These are phyloP conservation scores for Rhinocladiella mackenziei DNA, from an alignment of 2,329 filamentous ascomycete genomes.

Conservation along the genomic window DNA sequence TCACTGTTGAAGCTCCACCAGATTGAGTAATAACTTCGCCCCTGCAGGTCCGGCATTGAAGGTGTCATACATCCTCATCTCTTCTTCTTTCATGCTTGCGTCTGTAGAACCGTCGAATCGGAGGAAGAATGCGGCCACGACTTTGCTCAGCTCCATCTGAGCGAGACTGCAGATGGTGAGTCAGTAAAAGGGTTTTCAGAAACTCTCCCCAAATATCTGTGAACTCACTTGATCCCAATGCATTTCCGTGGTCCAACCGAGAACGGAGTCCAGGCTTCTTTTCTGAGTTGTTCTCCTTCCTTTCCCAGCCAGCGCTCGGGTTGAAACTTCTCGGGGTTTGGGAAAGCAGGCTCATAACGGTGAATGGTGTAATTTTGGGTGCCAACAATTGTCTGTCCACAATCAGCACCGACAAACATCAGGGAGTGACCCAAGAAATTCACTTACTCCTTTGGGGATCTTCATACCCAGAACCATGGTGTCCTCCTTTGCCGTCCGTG, in stretches of 20 bases:
- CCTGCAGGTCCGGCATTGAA: slow-evolving; percentile 14
- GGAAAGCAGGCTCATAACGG: slow-evolving; percentile 24
- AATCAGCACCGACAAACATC: no score
- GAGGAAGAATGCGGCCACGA: slow-evolving; percentile 7
- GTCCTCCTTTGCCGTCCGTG: slow-evolving; percentile 22
- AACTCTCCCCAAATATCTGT: neutral
- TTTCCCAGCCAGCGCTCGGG: slow-evolving; percentile 27
- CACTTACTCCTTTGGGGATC: slow-evolving; percentile 27
- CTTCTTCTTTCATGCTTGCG: slow-evolving; percentile 6
- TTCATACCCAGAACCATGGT: slow-evolving; percentile 10
- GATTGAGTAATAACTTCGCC: slow-evolving; percentile 6
- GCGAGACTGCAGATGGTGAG: slow-evolving; percentile 4
- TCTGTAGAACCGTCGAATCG: slow-evolving; percentile 13
- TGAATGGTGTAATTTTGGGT: slow-evolving; percentile 16
- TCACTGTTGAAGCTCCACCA: slow-evolving; percentile 1
- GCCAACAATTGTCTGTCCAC: slow-evolving; percentile 10
- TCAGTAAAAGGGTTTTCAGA: neutral
- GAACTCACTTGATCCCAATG: slow-evolving; percentile 12
- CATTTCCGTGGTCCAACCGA: slow-evolving; percentile 10
- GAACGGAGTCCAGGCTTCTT: slow-evolving; percentile 10
- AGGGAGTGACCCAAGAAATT: no score
- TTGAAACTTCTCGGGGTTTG: slow-evolving; percentile 25
- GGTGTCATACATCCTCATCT: slow-evolving; percentile 15
- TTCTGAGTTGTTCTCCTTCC: slow-evolving; percentile 3
- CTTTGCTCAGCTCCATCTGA: slow-evolving; percentile 10